Evolutionary conservation across 1,284 basidiomycete species (phyloP), one percentile per base, ranked within the genome.

Genomic region (Anthracocystis walkeri): DNA sequence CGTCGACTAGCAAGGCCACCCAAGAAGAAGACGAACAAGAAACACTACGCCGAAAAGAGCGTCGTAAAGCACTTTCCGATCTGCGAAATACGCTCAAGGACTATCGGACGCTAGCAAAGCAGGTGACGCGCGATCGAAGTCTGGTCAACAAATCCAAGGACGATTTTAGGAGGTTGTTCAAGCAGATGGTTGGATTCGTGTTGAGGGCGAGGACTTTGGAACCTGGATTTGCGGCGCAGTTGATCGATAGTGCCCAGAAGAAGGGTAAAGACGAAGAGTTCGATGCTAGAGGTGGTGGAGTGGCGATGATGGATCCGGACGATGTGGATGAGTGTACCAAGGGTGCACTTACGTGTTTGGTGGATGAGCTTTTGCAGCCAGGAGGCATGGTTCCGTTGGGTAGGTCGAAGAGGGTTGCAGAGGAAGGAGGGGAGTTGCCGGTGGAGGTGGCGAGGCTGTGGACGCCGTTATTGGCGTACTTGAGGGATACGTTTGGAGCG

Each of bases 61-160:
- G 75, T 14, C 25, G 33, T 41, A 65, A 58, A 25, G 64, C 75
- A 6, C 55, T 77, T 2, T 45, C 49, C 2, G 68, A 67, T 18
- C 60, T 78, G 7, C 61, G 64, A 2, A 29, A 49, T 12, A 64
- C 66, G 1, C 57, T 83, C 35, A 61, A 64, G 16, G n/a, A 42
- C n/a, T 84, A 83, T 62, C 67, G 76, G 5, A 16, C 55, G 10
- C 70, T 79, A n/a, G 56, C 75, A 1, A 78, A 80, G 46, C 51
- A 60, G 12, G 53, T 81, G n/a, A 59, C 62, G 18, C 60, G 74
- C 27, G 82, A 84, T 55, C 65, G 62, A 16, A 80, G 76, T 21
- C 69, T 80, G 4, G 65, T 60, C 23, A 68, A 70, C 20, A 57
- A 65, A 0, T 54, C 52, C 21, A 54, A 65, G 5, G 63, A 70